Evolutionary conservation across 805 yeast species (phyloP).

Genomic region (Metschnikowia henanensis): DNA sequence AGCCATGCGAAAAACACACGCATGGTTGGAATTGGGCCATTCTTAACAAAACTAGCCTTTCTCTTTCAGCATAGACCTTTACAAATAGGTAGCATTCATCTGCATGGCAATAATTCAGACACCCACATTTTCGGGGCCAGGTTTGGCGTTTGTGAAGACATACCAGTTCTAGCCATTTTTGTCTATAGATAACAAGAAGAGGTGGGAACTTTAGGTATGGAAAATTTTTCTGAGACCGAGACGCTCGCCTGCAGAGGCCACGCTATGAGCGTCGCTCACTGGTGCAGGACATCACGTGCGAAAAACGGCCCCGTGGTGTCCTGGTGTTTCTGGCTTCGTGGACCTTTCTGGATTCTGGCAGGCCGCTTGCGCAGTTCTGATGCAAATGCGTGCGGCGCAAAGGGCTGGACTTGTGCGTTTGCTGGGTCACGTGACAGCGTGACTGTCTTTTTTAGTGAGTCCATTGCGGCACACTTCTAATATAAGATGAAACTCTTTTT

Average conservation of each 20-base stretch:
- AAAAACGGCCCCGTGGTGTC: neutral
- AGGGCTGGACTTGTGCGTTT: too few relatives aligned
- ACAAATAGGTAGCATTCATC: too few relatives aligned
- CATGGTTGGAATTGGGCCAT: too few relatives aligned
- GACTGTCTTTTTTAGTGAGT: conserved; percentile 1
- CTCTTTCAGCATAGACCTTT: too few relatives aligned
- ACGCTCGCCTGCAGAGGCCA: conserved; percentile 16
- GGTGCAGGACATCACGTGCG: conserved; percentile 6
- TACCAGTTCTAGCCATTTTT: conserved; percentile 68
- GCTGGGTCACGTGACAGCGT: conserved; percentile 2
- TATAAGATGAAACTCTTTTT: too few relatives aligned
- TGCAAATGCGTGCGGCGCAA: too few relatives aligned
- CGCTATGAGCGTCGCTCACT: neutral
- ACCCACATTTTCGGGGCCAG: too few relatives aligned
- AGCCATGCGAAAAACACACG: too few relatives aligned
- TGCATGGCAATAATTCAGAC: too few relatives aligned
- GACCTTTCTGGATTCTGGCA: neutral
- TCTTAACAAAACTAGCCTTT: too few relatives aligned
- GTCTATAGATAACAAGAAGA: conserved; percentile 20
- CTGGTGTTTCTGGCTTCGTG: neutral
- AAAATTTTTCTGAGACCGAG: conserved; percentile 17
- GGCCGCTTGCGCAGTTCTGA: neutral
- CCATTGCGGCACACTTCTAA: too few relatives aligned
- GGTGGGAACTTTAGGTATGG: conserved; percentile 13
- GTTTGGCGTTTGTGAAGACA: conserved; percentile 29